A percentile compares a stretch with the other conserved stretches of the same genome.
Evolutionary conservation across 1,284 basidiomycete genomes (phyloP).

Genomic region (Trichosporon asahii): DNA sequence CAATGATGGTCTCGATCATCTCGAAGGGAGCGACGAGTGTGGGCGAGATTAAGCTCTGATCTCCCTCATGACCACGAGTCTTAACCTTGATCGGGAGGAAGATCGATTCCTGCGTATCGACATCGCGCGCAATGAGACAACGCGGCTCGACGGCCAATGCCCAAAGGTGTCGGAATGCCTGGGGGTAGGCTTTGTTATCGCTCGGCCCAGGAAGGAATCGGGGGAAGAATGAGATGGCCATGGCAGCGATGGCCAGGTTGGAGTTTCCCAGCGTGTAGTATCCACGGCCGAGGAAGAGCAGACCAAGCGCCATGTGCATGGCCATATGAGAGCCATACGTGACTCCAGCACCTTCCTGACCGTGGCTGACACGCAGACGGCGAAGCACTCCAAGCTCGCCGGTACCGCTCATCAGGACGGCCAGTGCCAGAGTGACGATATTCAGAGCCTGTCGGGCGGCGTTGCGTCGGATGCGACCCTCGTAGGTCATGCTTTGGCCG

Average conservation of each 20-base stretch:
- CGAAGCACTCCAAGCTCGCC: slow-evolving; percentile 88
- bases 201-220: slow-evolving; percentile 71
- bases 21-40: slow-evolving; percentile 86
- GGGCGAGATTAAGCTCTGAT: slow-evolving; percentile 72
- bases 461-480: slow-evolving; percentile 76
- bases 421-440: slow-evolving; percentile 76
- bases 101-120: slow-evolving; percentile 82
- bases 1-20: slow-evolving; percentile 69
- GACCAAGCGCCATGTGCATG: slow-evolving; percentile 83
- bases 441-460: slow-evolving; percentile 86
- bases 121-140: slow-evolving; percentile 83
- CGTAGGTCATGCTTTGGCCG: slow-evolving; percentile 68
- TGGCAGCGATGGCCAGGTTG: slow-evolving; percentile 81
- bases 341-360: slow-evolving; percentile 73
- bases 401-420: slow-evolving; percentile 93
- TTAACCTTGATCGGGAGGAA: slow-evolving; percentile 87
- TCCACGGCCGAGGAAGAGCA: slow-evolving; percentile 91
- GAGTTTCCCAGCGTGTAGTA: slow-evolving; percentile 89
- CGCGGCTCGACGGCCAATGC: slow-evolving; percentile 90
- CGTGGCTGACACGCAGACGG: slow-evolving; percentile 84
- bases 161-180: slow-evolving; percentile 93
- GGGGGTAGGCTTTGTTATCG: slow-evolving; percentile 88
- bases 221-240: slow-evolving; percentile 88
- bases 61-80: slow-evolving; percentile 40
- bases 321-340: slow-evolving; percentile 89